Base-by-base conservation (phyloP, 805 yeast genomes). In the Middelhovenomyces tepae region DNA sequence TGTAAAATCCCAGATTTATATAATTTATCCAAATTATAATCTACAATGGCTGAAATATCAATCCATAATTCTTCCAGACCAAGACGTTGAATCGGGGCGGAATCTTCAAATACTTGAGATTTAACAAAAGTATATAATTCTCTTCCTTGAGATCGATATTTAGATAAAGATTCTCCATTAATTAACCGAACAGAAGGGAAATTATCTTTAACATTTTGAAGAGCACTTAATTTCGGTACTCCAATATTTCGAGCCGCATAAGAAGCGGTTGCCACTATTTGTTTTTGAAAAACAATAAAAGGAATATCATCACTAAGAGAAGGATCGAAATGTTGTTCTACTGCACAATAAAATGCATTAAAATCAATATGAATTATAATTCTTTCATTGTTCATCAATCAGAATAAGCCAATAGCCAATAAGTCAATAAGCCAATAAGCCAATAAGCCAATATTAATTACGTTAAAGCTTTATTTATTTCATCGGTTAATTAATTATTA, bases 321-420 rank as follows among this genome's bases (percentile, higher is more conserved):
- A 2, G 53, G 52, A 32, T 53, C 46, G 11, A 30, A 33, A 16
- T 35, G 44, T 33, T 51, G 47, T 37, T 54, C 60, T 9, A 54
- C 60, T 3, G 45, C 59, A 32, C 59, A 53, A 35, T 54, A 54
- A 32, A 54, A 54, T 5, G 60, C 60, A 27, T 54, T 57, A 30
- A 54, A 38, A 30, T 54, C 60, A 5, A 54, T 28, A 7, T 54
- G 44, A 5, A 48, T 16, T n/a, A 43, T 42, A 37, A 51, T 35
- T 26, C 29, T 18, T 26, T 26, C 17, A 5, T 20, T n/a, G 20
- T 16, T 26, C 2, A 30, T n/a, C n/a, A n/a, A n/a, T n/a, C n/a
- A n/a, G n/a, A n/a, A n/a, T n/a, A n/a, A n/a, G n/a, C n/a, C n/a
- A n/a, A n/a, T n/a, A n/a, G n/a, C n/a, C n/a, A n/a, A n/a, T n/a